phyloP scores from a whole-genome alignment of 2,329 filamentous ascomycete genomes.

The Colletotrichum agaves region DNA sequence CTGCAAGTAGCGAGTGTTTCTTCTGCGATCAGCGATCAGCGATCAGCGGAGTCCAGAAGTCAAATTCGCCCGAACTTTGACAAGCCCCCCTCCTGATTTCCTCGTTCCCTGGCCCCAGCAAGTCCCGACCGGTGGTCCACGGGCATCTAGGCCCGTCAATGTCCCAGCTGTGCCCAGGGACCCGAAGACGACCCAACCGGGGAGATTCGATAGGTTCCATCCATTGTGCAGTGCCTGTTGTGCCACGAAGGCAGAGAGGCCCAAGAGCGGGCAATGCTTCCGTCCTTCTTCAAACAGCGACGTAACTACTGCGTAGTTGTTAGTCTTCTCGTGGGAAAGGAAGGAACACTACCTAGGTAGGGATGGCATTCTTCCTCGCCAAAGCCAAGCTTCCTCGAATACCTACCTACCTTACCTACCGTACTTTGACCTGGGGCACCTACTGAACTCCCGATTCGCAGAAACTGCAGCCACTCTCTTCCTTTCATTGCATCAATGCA shows the following conservation, averaged over 20 bases:
- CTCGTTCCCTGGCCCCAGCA: not conserved
- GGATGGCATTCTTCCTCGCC: constrained; percentile 1
- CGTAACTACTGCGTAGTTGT: no score
- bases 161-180: constrained; percentile 2
- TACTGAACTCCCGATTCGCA: no score
- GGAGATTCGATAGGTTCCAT: constrained; percentile 4
- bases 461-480: not conserved
- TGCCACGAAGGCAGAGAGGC: constrained; percentile 4
- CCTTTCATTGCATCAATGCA: not conserved
- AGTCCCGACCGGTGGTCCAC: constrained; percentile 32
- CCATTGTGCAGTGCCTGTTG: not conserved
- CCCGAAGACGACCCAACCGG: not conserved
- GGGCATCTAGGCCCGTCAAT: constrained; percentile 27
- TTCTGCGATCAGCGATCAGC: constrained; percentile 32
- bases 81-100: constrained; percentile 12
- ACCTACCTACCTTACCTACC: not conserved
- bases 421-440: no score
- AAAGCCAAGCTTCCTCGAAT: not conserved
- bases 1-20: constrained; percentile 15
- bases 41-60: constrained; percentile 30
- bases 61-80: constrained; percentile 31
- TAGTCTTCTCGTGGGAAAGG: not conserved
- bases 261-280: constrained; percentile 10
- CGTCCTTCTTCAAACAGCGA: not conserved
- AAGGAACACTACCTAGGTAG: constrained; percentile 12